These are phyloP conservation scores for Capsella rubella DNA, from an alignment of 441 rosid species.

Conservation along the genomic window DNA sequence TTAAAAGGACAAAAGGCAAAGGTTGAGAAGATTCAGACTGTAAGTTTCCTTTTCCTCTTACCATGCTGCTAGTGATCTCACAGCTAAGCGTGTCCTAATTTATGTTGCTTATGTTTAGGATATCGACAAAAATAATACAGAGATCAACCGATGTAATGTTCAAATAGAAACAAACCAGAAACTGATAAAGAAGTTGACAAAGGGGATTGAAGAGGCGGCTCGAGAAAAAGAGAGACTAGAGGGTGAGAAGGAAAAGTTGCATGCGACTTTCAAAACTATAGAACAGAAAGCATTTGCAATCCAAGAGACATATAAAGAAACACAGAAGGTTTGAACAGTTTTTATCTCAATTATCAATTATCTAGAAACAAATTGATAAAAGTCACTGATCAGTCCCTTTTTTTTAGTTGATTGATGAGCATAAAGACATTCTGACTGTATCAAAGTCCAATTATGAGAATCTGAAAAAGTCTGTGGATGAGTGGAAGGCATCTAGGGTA, in stretches of 20 bases:
- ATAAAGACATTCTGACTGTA: constrained; percentile 67
- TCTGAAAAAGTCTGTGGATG: constrained; percentile 80
- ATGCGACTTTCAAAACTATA: constrained; percentile 64
- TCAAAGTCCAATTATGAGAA: constrained; percentile 74
- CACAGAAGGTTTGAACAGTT: constrained; percentile 60
- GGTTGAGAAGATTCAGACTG: constrained; percentile 86
- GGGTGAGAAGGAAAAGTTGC: constrained; percentile 78
- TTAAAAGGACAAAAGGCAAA: constrained; percentile 81
- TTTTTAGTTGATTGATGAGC: constrained; percentile 78
- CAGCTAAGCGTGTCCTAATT: constrained; percentile 31
- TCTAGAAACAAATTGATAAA: constrained; percentile 14
- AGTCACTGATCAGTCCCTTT: constrained; percentile 8
- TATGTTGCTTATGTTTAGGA: constrained; percentile 57
- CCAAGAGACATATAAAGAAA: constrained; percentile 82
- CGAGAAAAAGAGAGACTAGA: constrained; percentile 75
- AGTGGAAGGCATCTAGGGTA: constrained; percentile 89
- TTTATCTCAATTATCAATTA: constrained; percentile 24
- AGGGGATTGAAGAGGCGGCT: constrained; percentile 83
- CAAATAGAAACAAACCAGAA: constrained; percentile 88
- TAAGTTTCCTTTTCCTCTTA: constrained; percentile 54
- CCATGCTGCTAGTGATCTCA: constrained; percentile 19
- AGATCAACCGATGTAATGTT: constrained; percentile 89
- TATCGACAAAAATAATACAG: constrained; percentile 82
- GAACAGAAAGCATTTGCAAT: constrained; percentile 83
- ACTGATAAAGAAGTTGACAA: constrained; percentile 86